Percentiles rank a stretch among this genome's conserved stretches.
Evolutionary conservation across 179 eudicot species (phyloP).

Genomic region (Silene coronaria): DNA sequence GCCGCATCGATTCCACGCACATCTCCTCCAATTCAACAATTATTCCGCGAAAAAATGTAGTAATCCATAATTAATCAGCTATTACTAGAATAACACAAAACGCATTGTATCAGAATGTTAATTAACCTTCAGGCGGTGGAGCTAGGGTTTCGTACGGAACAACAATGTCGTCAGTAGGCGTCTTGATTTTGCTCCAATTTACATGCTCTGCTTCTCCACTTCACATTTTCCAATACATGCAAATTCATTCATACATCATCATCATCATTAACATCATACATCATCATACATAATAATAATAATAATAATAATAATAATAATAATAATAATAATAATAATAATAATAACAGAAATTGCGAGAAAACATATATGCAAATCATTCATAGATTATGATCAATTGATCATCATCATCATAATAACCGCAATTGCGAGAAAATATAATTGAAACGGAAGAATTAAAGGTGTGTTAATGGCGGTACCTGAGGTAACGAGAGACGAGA

Average conservation of each 20-base stretch:
- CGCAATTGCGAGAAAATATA: not conserved
- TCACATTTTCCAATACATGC: slow-evolving; percentile 6
- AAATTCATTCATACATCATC: not conserved
- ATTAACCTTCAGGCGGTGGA: slow-evolving; percentile 62
- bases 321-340: too few relatives aligned
- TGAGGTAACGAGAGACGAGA: slow-evolving; percentile 87
- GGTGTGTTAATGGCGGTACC: slow-evolving; percentile 31
- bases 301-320: too few relatives aligned
- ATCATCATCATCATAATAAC: not conserved
- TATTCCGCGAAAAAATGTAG: not conserved
- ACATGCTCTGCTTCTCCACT: slow-evolving; percentile 88
- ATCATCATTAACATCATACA: not conserved
- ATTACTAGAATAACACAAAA: not conserved
- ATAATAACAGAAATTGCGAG: too few relatives aligned
- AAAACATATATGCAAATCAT: not conserved
- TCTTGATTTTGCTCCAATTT: slow-evolving; percentile 97
- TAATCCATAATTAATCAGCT: not conserved
- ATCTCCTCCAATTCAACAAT: not conserved
- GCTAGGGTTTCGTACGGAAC: slow-evolving; percentile 82
- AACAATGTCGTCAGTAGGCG: slow-evolving; percentile 91
- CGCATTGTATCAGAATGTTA: not conserved
- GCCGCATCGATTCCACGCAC: not conserved
- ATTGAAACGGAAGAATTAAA: not conserved
- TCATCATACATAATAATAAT: not conserved
- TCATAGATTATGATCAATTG: too few relatives aligned